Conservation (phyloP, 345 rosid species). For the Populus ilicifolia region DNA sequence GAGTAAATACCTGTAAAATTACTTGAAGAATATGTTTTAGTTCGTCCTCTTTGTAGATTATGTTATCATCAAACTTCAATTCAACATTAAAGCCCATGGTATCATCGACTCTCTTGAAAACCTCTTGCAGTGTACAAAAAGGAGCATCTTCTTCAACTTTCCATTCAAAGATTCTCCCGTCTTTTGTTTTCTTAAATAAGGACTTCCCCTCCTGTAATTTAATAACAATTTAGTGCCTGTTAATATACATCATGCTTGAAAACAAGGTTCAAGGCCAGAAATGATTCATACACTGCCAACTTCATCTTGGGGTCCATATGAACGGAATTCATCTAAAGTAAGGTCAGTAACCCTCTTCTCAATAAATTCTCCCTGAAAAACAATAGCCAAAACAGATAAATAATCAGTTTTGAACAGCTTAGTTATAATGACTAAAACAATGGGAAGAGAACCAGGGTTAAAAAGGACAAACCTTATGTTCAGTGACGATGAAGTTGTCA, state of each 20-base stretch:
- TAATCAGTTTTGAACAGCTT: not conserved
- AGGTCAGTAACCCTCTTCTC: conserved; percentile 25
- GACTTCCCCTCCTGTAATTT: conserved; percentile 37
- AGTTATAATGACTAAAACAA: not conserved
- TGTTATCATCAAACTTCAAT: conserved; percentile 24
- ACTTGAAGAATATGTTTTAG: conserved; percentile 8
- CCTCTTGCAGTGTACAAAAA: conserved; percentile 21
- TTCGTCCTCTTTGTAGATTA: conserved; percentile 7
- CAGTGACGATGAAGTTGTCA: conserved; percentile 30
- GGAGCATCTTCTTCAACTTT: conserved; percentile 33
- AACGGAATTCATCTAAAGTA: conserved; percentile 16
- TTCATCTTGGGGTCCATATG: conserved; percentile 26
- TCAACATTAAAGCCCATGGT: conserved; percentile 24
- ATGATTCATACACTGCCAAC: conserved; percentile 3
- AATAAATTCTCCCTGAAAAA: conserved; percentile 20
- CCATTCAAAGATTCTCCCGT: conserved; percentile 29
- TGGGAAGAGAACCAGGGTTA: too few relatives aligned
- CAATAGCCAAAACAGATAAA: not conserved
- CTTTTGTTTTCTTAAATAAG: conserved; percentile 48
- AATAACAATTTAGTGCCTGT: not conserved
- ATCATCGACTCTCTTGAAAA: conserved; percentile 13
- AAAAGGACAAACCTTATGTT: conserved; percentile 9
- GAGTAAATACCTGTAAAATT: conserved; percentile 13
- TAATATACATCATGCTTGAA: not conserved
- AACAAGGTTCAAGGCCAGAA: not conserved